Evolutionary conservation across 257 asterid species (phyloP).

Genomic region (Solanum rostratum): DNA sequence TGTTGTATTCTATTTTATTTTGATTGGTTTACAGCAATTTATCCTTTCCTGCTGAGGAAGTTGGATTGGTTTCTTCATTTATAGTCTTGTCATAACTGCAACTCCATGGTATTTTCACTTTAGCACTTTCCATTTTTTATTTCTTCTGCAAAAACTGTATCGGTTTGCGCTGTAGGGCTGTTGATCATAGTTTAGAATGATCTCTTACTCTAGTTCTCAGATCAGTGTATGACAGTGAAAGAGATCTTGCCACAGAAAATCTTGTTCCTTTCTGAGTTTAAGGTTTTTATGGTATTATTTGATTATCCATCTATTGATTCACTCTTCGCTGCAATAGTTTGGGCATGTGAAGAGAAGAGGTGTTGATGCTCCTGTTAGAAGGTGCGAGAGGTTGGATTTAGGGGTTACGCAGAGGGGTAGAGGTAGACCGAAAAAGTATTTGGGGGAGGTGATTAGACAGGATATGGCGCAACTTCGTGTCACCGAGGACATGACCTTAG

Average conservation of each 20-base stretch:
- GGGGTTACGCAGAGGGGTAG: too few relatives aligned
- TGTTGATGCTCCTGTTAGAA: too few relatives aligned
- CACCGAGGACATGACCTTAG: too few relatives aligned
- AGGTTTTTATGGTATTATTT: not conserved
- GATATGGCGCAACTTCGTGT: too few relatives aligned
- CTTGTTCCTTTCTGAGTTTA: not conserved
- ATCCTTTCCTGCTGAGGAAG: not conserved
- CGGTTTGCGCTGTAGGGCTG: not conserved
- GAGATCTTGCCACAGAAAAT: not conserved
- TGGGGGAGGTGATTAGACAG: too few relatives aligned
- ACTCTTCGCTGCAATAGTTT: too few relatives aligned
- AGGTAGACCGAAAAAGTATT: too few relatives aligned
- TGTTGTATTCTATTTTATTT: not conserved
- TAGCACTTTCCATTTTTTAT: not conserved
- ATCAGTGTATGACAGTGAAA: not conserved
- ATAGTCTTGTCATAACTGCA: not conserved
- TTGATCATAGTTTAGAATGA: not conserved
- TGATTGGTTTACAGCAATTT: not conserved
- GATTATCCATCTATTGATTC: conserved; percentile 1
- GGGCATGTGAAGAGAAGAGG: too few relatives aligned
- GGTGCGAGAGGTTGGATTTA: too few relatives aligned
- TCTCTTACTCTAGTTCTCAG: not conserved
- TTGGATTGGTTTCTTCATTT: not conserved
- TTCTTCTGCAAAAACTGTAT: not conserved
- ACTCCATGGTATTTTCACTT: not conserved